phyloP scores from a whole-genome alignment of 345 rosid genomes.

The Trapa bicornis region DNA sequence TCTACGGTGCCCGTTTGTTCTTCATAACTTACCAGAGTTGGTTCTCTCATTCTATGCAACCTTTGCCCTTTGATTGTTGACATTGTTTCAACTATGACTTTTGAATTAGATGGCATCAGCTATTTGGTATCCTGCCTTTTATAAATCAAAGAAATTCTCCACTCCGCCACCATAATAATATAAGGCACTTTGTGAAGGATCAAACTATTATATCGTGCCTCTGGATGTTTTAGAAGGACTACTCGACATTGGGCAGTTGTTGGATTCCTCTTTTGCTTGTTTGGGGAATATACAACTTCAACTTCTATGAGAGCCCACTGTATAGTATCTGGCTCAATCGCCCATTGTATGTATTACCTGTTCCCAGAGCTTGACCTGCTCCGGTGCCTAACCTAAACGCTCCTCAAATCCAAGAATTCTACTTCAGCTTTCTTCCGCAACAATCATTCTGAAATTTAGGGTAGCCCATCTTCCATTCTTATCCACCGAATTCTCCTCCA shows the following conservation, averaged over 20 bases:
- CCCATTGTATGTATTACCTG: neutral
- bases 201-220: too few species aligned
- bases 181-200: too few species aligned
- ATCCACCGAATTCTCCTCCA: constrained; percentile 1
- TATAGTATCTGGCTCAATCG: neutral
- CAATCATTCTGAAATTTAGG: neutral
- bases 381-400: neutral
- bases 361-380: neutral
- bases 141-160: too few species aligned
- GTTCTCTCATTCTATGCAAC: neutral
- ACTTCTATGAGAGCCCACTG: neutral
- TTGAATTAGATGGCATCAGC: neutral
- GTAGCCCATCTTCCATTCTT: neutral
- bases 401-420: neutral
- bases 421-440: neutral
- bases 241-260: too few species aligned
- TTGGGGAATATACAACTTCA: too few species aligned
- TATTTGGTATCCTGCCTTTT: neutral
- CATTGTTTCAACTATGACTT: neutral
- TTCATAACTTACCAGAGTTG: neutral
- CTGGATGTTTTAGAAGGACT: too few species aligned
- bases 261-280: too few species aligned
- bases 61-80: neutral
- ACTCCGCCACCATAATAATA: too few species aligned
- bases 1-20: neutral